These are phyloP conservation scores for Cladosporium cucumerinum DNA, from an alignment of 2,329 filamentous ascomycete species.

Conservation along the genomic window DNA sequence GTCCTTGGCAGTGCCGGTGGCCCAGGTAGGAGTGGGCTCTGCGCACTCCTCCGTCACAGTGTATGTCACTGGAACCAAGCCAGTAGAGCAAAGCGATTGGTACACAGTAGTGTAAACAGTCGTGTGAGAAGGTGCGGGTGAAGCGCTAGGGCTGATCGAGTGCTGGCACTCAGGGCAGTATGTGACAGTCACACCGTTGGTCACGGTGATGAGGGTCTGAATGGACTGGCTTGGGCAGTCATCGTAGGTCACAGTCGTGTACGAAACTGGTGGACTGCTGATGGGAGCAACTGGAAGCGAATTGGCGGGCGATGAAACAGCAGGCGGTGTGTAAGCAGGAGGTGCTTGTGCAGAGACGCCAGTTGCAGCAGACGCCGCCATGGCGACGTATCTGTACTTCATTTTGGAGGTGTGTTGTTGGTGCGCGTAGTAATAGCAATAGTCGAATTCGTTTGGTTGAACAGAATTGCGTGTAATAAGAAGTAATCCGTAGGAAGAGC, in stretches of 20 bases:
- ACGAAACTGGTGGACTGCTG: slow-evolving; percentile 25
- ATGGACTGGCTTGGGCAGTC: slow-evolving; percentile 32
- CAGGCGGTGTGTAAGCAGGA: slow-evolving; percentile 4
- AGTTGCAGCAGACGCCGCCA: slow-evolving; percentile 25
- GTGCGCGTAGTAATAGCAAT: neutral
- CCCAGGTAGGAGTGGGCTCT: slow-evolving; percentile 34
- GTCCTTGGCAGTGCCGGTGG: slow-evolving; percentile 26
- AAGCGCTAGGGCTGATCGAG: slow-evolving; percentile 12
- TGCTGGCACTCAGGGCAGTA: slow-evolving; percentile 36
- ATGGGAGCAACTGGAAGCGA: slow-evolving; percentile 2
- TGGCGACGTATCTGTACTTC: slow-evolving; percentile 27
- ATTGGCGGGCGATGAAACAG: neutral
- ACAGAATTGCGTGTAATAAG: neutral
- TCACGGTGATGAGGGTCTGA: slow-evolving; percentile 35
- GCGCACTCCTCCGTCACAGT: slow-evolving; percentile 38
- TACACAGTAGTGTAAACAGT: slow-evolving; percentile 38
- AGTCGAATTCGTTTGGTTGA: neutral
- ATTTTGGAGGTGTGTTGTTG: slow-evolving; percentile 20
- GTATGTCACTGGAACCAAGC: slow-evolving; percentile 32
- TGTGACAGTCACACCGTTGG: slow-evolving; percentile 35
- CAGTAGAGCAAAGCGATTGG: slow-evolving; percentile 35
- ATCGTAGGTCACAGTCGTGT: slow-evolving; percentile 33
- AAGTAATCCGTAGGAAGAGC: slow-evolving; percentile 6
- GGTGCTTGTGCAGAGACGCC: slow-evolving; percentile 27
- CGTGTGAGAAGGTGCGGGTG: slow-evolving; percentile 27